Evolutionary conservation across 1,284 basidiomycete species (phyloP).

Genomic region (Cystobasidium pallidum): DNA sequence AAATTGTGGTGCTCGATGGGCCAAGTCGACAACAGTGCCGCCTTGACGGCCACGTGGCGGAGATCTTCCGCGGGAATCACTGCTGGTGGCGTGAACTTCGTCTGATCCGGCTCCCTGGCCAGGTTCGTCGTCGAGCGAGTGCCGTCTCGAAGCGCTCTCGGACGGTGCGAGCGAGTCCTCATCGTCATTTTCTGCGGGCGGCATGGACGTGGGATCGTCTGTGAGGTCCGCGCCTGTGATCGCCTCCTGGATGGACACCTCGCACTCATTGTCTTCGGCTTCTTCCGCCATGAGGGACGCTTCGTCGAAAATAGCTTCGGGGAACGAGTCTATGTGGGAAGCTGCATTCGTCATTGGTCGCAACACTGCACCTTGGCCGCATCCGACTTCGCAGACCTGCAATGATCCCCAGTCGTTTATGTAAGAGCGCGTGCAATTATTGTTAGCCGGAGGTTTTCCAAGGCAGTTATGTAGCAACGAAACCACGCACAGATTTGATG

Average conservation of each 20-base stretch:
- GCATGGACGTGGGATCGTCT: neutral
- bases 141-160: slow-evolving; percentile 14
- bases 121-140: slow-evolving; percentile 4
- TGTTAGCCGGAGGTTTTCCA: neutral
- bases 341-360: slow-evolving; percentile 70
- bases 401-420: neutral
- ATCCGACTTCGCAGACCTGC: slow-evolving; percentile 76
- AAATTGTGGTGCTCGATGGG: slow-evolving; percentile 14
- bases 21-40: neutral
- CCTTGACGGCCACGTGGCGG: slow-evolving; percentile 22
- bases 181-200: slow-evolving; percentile 54
- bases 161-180: slow-evolving; percentile 56
- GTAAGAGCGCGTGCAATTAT: neutral
- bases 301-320: slow-evolving; percentile 39
- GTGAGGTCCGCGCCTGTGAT: slow-evolving; percentile 8
- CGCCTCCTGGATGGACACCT: slow-evolving; percentile 45
- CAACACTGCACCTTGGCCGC: slow-evolving; percentile 76
- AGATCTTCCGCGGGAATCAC: slow-evolving; percentile 11
- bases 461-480: slow-evolving; percentile 4
- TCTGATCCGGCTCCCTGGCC: neutral
- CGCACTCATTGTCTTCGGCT: slow-evolving; percentile 34
- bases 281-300: slow-evolving; percentile 4
- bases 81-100: slow-evolving; percentile 3
- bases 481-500: slow-evolving; percentile 63
- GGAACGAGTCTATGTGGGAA: slow-evolving; percentile 62